Percentiles rank a stretch among this genome's conserved stretches.
phyloP scores from a whole-genome alignment of 768 basidiomycete genomes.

The Amanita pseudoporphyria region DNA sequence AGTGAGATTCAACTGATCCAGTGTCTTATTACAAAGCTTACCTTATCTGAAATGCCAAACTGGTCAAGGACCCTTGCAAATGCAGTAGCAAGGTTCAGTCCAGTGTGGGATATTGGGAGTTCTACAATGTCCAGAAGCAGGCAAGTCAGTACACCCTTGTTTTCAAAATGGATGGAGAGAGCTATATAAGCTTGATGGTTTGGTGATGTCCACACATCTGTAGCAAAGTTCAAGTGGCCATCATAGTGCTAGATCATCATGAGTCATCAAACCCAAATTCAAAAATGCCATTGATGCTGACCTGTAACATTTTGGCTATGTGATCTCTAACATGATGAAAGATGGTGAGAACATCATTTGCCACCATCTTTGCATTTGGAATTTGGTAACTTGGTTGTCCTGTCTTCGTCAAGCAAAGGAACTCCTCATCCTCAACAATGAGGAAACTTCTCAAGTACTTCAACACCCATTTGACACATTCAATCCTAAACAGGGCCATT shows the following conservation, averaged over 20 bases:
- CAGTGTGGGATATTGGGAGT: constrained; percentile 22
- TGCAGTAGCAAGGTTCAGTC: constrained; percentile 23
- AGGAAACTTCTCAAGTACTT: constrained; percentile 9
- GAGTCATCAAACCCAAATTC: not conserved
- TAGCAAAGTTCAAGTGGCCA: constrained; percentile 11
- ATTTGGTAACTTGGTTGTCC: constrained; percentile 8
- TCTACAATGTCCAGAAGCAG: constrained; percentile 30
- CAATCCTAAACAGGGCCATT: constrained; percentile 12
- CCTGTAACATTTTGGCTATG: constrained; percentile 2
- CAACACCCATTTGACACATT: constrained; percentile 20
- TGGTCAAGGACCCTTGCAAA: constrained; percentile 22
- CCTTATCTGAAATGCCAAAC: constrained; percentile 25
- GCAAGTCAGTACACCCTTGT: constrained; percentile 16
- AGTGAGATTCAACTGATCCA: not conserved
- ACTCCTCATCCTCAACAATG: constrained; percentile 12
- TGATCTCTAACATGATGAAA: not conserved
- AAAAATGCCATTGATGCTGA: not conserved
- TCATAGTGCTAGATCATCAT: constrained; percentile 10
- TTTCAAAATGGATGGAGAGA: constrained; percentile 23
- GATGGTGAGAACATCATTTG: constrained; percentile 4
- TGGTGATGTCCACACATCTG: constrained; percentile 32
- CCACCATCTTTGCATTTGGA: constrained; percentile 8
- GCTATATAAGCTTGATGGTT: constrained; percentile 22
- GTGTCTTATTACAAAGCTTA: constrained; percentile 6
- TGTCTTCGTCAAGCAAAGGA: constrained; percentile 9